Base-by-base conservation (phyloP, 2,329 filamentous ascomycete species). In the Fusarium multiceps region DNA sequence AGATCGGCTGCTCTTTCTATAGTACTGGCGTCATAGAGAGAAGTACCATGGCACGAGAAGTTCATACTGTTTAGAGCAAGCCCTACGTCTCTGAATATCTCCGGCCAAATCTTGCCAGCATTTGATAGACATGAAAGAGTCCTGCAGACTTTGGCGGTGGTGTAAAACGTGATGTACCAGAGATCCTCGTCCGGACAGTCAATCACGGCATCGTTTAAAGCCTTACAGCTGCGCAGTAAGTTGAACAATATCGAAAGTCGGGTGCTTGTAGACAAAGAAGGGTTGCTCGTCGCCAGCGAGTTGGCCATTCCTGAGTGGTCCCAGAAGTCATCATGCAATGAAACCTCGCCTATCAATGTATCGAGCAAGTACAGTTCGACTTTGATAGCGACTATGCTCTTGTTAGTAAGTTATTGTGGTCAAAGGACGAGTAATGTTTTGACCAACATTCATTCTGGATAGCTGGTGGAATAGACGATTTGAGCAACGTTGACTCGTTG, bases 261-360 rank as follows among this genome's bases (percentile, higher is more conserved):
- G 2, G 59, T 21, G 8, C 11, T 50, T 4, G 32, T 16, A 1
- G 37, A 64, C 1, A 32, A 23, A 6, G 50, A 16, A 4, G 14
- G 12, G 3, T 41, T 47, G 6, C 40, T 40, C 9, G 45, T 21
- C 1, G 7, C 3, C 4, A 64, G 28, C 0, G 34, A 14, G 7
- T 28, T 28, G 2, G 11, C n/a, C 1, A 46, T 25, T 5, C n/a
- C 16, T 13, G 59, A 50, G 13, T 6, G 46, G 21, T 58, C 43
- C 61, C 61, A 64, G 10, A 64, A 64, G 21, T 64, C 61, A 6
- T 64, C 61, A 9, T 64, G 61, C 2, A 64, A 9, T 5, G 61
- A 43, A 4, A 58, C 61, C 37, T 64, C 61, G 6, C 50, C 21
- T 28, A 64, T 55, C 6, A 64, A 28, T 6, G 59, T 64, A 13